Conservation (phyloP, 805 yeast genomes). For the Hanseniaspora occidentalis region DNA sequence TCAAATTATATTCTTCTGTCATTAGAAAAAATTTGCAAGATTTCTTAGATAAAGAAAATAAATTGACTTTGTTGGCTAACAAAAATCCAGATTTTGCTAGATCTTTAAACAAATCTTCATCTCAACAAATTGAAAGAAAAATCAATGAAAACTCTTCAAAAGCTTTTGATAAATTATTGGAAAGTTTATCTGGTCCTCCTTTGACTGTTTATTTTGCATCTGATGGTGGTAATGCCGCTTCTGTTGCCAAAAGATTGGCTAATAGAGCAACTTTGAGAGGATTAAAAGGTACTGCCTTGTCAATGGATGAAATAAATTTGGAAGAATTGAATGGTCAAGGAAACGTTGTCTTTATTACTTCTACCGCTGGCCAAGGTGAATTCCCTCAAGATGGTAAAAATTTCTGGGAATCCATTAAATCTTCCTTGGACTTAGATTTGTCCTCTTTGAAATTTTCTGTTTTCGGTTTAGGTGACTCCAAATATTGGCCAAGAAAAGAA, state of each 20-base stretch:
- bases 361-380: conserved; percentile 96
- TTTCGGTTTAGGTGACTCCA: conserved; percentile 89
- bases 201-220: conserved; percentile 77
- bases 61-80: conserved; percentile 59
- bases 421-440: conserved; percentile 52
- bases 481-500: conserved; percentile 95
- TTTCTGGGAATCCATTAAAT: conserved; percentile 65
- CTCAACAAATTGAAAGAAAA: conserved; percentile 43
- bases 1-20: conserved; percentile 75
- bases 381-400: conserved; percentile 68
- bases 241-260: conserved; percentile 64
- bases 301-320: conserved; percentile 48
- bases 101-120: conserved; percentile 50
- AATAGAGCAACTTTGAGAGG: conserved; percentile 72
- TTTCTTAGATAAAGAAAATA: conserved; percentile 84
- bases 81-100: conserved; percentile 67
- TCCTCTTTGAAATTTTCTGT: conserved; percentile 53
- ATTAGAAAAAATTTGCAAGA: conserved; percentile 63
- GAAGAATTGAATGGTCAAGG: conserved; percentile 58
- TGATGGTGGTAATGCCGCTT: conserved; percentile 83
- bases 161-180: conserved; percentile 66
- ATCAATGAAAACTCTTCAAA: conserved; percentile 61
- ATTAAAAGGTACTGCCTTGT: conserved; percentile 38
- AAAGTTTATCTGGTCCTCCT: conserved; percentile 88
- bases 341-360: conserved; percentile 61